These are phyloP conservation scores for Diplodia scrobiculata DNA, from an alignment of 2,329 filamentous ascomycete genomes.

Conservation along the genomic window DNA sequence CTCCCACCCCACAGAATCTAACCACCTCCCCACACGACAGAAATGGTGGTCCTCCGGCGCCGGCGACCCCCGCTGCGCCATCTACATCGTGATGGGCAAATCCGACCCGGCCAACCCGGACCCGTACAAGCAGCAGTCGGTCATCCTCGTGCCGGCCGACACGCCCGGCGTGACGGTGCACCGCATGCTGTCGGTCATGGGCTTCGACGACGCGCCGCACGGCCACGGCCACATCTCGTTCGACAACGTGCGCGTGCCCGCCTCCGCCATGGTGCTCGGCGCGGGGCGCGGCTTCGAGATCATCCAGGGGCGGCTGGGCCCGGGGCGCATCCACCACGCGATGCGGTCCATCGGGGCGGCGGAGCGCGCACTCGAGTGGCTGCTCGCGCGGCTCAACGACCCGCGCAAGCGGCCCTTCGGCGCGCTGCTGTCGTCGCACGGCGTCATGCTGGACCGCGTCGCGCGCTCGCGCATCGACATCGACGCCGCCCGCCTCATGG, in stretches of 20 bases:
- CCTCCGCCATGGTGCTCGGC: constrained; percentile 81
- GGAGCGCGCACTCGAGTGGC: constrained; percentile 89
- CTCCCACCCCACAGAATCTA: neutral
- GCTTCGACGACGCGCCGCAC: constrained; percentile 97
- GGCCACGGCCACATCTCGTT: constrained; percentile 93
- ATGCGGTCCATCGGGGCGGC: constrained; percentile 93
- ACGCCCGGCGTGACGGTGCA: constrained; percentile 87
- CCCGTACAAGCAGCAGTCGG: constrained; percentile 87
- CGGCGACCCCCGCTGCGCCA: constrained; percentile 84
- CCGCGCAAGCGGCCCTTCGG: constrained; percentile 87
- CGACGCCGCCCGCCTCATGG: constrained; percentile 83
- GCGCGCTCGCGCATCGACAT: constrained; percentile 92
- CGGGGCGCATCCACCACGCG: constrained; percentile 94
- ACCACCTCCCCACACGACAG: constrained; percentile 54
- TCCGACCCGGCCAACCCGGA: constrained; percentile 73
- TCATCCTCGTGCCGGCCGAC: constrained; percentile 80
- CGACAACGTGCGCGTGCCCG: constrained; percentile 84
- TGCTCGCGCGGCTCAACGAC: constrained; percentile 93
- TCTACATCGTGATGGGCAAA: constrained; percentile 98
- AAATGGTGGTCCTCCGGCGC: constrained; percentile 99
- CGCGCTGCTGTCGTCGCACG: constrained; percentile 82
- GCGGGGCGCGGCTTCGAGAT: constrained; percentile 96
- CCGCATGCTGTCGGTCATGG: constrained; percentile 91
- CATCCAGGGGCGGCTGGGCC: constrained; percentile 93
- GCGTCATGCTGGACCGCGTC: constrained; percentile 92